Evolutionary conservation across 768 basidiomycete genomes (phyloP), one percentile per base, ranked within the genome.

Genomic region (Glaciozyma antarctica): DNA sequence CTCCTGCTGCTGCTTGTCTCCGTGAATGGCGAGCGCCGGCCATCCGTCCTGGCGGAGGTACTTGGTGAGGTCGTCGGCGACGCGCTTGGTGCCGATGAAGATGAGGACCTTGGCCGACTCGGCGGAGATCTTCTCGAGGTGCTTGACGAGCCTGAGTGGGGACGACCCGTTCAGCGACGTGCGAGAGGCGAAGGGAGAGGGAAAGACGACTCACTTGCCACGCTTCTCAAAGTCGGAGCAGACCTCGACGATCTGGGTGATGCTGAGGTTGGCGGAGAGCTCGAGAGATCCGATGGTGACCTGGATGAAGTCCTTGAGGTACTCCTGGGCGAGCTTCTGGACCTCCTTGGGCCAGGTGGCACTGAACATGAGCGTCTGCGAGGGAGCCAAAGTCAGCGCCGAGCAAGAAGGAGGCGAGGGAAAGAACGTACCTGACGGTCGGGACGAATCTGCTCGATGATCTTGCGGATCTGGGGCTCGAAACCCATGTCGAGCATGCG

Each of bases 401-500:
- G 38, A 41, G 38, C 2, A 41, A 5, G 38, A 6, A 10, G 13
- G 38, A 7, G 13, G 13, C 7, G 38, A 41, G 13, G 38, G 38
- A 12, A 41, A 41, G 38, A 13, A 41, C 38, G 38, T 12, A 41
- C 38, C 38, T 41, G 95, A 74, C 95, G 85, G 80, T 99, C 95
- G 49, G 95, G 95, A 45, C 95, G 86, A 74, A 99, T 73, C 78
- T 99, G 95, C 72, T 86, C 81, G 71, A 98, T 89, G 70, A 99
- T 97, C 80, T 98, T 98, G 75, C 93, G 83, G 76, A 99, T 99
- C 77, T 99, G 95, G 61, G 95, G 95, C 79, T 99, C 95, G 80
- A 99, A 99, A 82, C 95, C 95, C 95, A 99, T 99, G 81, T 99
- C 95, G 69, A 99, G 83, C 95, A 99, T 99, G 75, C 95, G 90